Evolutionary conservation across 441 rosid genomes (phyloP), one percentile per base, ranked within the genome.

Genomic region (Erodium texanum): DNA sequence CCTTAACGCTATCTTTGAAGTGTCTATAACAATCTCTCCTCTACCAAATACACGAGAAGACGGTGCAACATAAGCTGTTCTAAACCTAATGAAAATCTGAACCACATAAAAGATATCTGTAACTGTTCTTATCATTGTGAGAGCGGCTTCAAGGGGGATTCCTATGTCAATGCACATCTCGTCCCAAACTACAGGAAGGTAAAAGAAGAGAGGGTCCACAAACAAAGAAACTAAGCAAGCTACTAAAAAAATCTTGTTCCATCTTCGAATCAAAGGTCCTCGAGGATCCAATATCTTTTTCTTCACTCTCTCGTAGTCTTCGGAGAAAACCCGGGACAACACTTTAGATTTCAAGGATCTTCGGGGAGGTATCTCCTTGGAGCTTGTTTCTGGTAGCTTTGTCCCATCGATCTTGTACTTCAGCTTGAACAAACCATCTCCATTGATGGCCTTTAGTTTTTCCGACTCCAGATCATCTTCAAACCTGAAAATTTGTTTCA

Each of bases 21-120:
- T 69, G 76, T 87, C 94, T 5, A 93, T 86, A 52, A 90, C 94
- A 24, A 93, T 93, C 78, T 93, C 98, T 6, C 96, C 98, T 82
- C 96, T 88, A 38, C 98, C 92, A 58, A 93, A 88, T 24, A 90
- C 96, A 32, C 94, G 91, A 71, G 98, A 93, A 80, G 96, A 87
- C 62, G 97, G 96, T 0, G 94, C 97, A 0, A 90, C 78, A 20
- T 88, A 90, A 68, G 98, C 96, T 0, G 96, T 90, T 54, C 83
- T 85, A 79, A 90, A 93, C 52, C 86, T 82, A 70, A 87, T 73
- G 59, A 80, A 81, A 70, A 90, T 88, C 74, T 88, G 90, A 72
- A 87, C 74, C 20, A 84, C 48, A 78, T 93, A 93, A 68, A 93
- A 93, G 67, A 78, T 74, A 80, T 93, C 98, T 2, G 89, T 87